Percentiles rank a stretch among this genome's conserved stretches.
Evolutionary conservation across 305 asterid species (phyloP).

Genomic region (Solanum chacoense): DNA sequence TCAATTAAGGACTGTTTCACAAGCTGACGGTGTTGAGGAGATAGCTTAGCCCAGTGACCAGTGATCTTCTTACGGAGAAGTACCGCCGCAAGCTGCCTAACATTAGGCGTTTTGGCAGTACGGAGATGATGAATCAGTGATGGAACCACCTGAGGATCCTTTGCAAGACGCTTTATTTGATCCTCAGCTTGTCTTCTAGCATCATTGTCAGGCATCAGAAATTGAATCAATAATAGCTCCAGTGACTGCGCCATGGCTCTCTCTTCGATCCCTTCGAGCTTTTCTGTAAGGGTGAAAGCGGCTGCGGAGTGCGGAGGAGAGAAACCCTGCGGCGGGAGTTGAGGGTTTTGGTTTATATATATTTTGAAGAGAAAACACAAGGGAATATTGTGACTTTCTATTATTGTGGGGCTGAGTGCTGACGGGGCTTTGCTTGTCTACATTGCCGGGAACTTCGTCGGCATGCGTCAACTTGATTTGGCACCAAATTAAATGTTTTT

Average conservation of each 20-base stretch:
- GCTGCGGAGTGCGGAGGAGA: conserved; percentile 35
- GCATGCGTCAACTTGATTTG: background rate
- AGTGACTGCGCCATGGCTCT: conserved; percentile 85
- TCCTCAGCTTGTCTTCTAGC: conserved; percentile 98
- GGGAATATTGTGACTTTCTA: background rate
- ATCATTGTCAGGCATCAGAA: conserved; percentile 96
- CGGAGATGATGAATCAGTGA: conserved; percentile 86
- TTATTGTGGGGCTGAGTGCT: background rate
- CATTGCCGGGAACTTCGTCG: conserved; percentile 2
- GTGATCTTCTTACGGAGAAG: conserved; percentile 98
- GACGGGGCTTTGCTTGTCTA: conserved; percentile 1
- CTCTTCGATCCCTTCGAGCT: background rate
- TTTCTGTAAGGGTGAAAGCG: conserved; percentile 9
- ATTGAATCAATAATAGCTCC: conserved; percentile 81
- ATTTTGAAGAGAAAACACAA: background rate
- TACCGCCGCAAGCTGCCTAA: conserved; percentile 94
- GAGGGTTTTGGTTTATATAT: conserved; percentile 5
- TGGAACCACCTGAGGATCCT: conserved; percentile 98
- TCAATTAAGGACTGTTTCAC: conserved; percentile 90
- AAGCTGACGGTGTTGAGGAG: conserved; percentile 62
- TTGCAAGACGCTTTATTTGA: conserved; percentile 84
- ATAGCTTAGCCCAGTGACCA: conserved; percentile 89
- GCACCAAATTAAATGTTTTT: background rate
- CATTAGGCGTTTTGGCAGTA: conserved; percentile 98
- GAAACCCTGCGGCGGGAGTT: conserved; percentile 19